Base-by-base conservation (phyloP, 345 rosid genomes). In the Pistacia integerrima region DNA sequence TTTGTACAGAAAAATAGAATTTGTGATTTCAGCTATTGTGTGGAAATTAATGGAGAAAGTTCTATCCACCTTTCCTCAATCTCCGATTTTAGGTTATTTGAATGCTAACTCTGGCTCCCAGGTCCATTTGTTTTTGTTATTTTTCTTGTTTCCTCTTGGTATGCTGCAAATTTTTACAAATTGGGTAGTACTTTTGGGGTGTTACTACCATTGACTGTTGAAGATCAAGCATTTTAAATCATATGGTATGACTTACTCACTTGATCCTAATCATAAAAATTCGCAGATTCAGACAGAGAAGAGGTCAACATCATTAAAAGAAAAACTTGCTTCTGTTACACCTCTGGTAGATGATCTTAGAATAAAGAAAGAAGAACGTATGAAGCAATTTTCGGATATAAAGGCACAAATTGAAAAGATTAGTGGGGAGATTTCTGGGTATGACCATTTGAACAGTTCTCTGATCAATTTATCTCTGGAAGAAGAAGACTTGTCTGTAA, bases 291-390 rank as follows among this genome's bases (percentile, higher is more conserved):
- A 88, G 72, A 9, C 77, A 3, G 93, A 87, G 75, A 96, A 91
- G 85, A 64, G 83, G 70, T 77, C 88, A 51, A 67, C 77, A 30
- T 87, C 99, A 2, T 77, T 96, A 79, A 96, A 93, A 85, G 89
- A 89, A 64, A 90, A 91, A 77, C 97, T 96, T 75, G 91, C 93
- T 56, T 87, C 86, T 70, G 87, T 96, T 60, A 78, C 91, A 14
- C 98, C 99, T 20, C 70, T 93, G 46, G 89, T 93, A 49, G 97
- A 92, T 69, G 92, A 93, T 73, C 84, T 96, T 81, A 90, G 88
- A 81, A 80, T 54, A 61, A 93, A 91, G 82, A 96, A 86, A 84
- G 98, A 92, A 57, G 97, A 90, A 78, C 85, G 99, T 77, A 54
- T 87, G 77, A 92, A 89, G 67, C 94, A 93, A 79, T 93, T 96